Conservation (phyloP, 1,139 yeast species). For the Hemisphaericaspora lyxosophila region DNA sequence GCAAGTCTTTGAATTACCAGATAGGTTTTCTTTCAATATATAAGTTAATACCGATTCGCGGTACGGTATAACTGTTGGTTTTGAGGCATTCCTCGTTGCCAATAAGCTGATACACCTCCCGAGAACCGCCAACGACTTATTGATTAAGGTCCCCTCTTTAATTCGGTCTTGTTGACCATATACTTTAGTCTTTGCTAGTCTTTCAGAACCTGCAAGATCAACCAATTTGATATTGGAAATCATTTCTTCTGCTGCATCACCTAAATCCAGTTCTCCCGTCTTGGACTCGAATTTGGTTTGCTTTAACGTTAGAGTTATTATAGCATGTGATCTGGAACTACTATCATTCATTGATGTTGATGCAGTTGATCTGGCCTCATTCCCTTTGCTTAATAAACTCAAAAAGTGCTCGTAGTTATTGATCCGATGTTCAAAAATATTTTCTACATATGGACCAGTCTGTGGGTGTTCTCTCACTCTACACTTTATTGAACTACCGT, state of each 20-base stretch:
- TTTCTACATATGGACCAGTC: constrained; percentile 72
- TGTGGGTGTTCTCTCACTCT: constrained; percentile 60
- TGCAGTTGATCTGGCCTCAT: constrained; percentile 59
- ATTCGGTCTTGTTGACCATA: constrained; percentile 58
- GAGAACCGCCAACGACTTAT: constrained; percentile 70
- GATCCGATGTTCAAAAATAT: constrained; percentile 50
- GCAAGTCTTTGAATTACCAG: constrained; percentile 73
- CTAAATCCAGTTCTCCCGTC: constrained; percentile 27
- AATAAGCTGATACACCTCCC: constrained; percentile 72
- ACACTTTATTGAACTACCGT: constrained; percentile 26
- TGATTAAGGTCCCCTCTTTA: constrained; percentile 73
- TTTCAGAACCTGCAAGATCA: constrained; percentile 81
- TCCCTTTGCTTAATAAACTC: constrained; percentile 46
- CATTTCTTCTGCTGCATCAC: constrained; percentile 54
- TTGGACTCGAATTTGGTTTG: constrained; percentile 46
- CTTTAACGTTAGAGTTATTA: constrained; percentile 59
- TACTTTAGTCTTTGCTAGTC: constrained; percentile 62
- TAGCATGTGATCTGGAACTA: constrained; percentile 81
- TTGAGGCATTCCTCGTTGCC: constrained; percentile 16
- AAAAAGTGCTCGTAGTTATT: constrained; percentile 44
- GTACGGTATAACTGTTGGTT: constrained; percentile 52
- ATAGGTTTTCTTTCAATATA: constrained; percentile 66
- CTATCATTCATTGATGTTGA: constrained; percentile 65
- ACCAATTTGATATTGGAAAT: constrained; percentile 65
- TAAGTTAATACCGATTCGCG: constrained; percentile 75